Evolutionary conservation across 495 filamentous ascomycete genomes (phyloP).

Genomic region (Penicillium cinerascens): DNA sequence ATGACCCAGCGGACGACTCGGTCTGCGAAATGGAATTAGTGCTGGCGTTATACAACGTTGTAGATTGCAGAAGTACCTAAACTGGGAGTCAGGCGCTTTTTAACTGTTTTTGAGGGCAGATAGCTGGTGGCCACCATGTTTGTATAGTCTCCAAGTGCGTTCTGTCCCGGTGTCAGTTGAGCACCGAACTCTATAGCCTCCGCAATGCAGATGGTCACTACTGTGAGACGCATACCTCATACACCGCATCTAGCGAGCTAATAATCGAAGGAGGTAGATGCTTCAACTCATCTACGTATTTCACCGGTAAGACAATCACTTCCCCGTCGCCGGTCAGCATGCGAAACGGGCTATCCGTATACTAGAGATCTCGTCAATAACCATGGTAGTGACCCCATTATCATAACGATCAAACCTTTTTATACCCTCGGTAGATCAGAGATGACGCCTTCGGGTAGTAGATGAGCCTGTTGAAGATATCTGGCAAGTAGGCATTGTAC

Average conservation of each 20-base stretch:
- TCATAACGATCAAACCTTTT: slow-evolving; percentile 14
- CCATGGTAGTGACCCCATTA: background rate
- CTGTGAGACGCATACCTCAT: slow-evolving; percentile 15
- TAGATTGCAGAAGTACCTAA: slow-evolving; percentile 11
- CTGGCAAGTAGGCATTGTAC: slow-evolving; percentile 19
- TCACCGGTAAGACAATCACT: slow-evolving; percentile 28
- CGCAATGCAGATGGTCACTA: background rate
- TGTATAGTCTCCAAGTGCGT: slow-evolving; percentile 31
- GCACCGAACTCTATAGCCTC: background rate
- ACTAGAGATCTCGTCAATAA: slow-evolving; percentile 13
- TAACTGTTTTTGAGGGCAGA: slow-evolving; percentile 22
- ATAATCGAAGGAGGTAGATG: slow-evolving; percentile 14
- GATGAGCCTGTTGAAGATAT: slow-evolving; percentile 27
- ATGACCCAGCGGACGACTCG: slow-evolving; percentile 28
- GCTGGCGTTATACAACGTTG: background rate
- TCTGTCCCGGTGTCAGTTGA: slow-evolving; percentile 13
- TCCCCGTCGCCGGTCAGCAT: slow-evolving; percentile 35
- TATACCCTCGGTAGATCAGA: slow-evolving; percentile 28
- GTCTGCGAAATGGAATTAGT: slow-evolving; percentile 8
- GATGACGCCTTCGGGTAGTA: slow-evolving; percentile 20
- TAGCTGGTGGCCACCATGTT: slow-evolving; percentile 26
- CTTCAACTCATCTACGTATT: slow-evolving; percentile 28
- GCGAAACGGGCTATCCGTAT: slow-evolving; percentile 27
- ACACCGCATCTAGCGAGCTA: slow-evolving; percentile 30
- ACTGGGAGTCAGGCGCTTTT: slow-evolving; percentile 24